phyloP scores from a whole-genome alignment of 2,329 filamentous ascomycete species.

The Ascochyta viciae-villosae region DNA sequence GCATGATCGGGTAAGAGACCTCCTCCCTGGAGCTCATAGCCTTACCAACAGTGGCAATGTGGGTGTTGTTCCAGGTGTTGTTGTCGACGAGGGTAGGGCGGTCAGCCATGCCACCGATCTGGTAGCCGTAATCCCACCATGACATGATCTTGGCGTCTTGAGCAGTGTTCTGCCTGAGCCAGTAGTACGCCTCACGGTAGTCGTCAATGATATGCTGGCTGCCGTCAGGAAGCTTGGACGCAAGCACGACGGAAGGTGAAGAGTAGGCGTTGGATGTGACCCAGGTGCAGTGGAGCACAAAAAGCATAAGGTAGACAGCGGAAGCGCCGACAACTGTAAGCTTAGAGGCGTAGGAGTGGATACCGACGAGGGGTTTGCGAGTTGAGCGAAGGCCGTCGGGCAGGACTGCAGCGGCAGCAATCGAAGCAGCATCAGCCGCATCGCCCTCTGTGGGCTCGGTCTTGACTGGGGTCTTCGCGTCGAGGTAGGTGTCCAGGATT shows the following conservation, averaged over 20 bases:
- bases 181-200: constrained; percentile 99
- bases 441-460: constrained; percentile 57
- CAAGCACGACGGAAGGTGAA: constrained; percentile 94
- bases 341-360: constrained; percentile 84
- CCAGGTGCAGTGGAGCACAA: constrained; percentile 98
- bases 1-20: constrained; percentile 98
- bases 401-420: constrained; percentile 59
- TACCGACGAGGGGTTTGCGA: constrained; percentile 76
- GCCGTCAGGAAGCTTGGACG: constrained; percentile 89
- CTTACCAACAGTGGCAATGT: constrained; percentile 98
- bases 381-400: constrained; percentile 71
- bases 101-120: constrained; percentile 99
- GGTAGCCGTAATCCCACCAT: constrained; percentile 99
- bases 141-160: constrained; percentile 98
- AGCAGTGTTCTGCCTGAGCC: constrained; percentile 96
- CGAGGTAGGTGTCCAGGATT: constrained; percentile 86
- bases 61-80: constrained; percentile 99
- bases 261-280: constrained; percentile 99
- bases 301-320: constrained; percentile 83
- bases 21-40: constrained; percentile 98
- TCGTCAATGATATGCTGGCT: constrained; percentile 99
- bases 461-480: constrained; percentile 65
- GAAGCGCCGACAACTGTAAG: constrained; percentile 74
- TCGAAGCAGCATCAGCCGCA: constrained; percentile 39
- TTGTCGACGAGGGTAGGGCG: constrained; percentile 97